Base-by-base conservation (phyloP, 192 early-diverging fungal species). In the Coemansia sp. region DNA sequence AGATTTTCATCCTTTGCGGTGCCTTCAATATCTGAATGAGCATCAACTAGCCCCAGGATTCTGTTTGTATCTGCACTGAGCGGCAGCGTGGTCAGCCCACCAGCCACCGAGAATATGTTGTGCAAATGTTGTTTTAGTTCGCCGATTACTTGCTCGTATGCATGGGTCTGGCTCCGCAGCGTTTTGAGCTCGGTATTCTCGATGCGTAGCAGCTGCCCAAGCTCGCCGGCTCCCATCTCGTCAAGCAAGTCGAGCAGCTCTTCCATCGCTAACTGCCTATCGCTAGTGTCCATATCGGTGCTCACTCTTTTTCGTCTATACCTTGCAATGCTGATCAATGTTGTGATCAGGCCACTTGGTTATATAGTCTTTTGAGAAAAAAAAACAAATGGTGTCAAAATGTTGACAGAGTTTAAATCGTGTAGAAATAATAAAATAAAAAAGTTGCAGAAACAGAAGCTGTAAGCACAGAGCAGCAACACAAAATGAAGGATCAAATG, bases 71-170 rank as follows among this genome's bases (percentile, higher is more conserved):
- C 10, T 3, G 51, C 49, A 0, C 70, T 72, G 5, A 79, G 61
- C 7, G 70, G 67, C 29, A 73, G 63, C 42, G 55, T 56, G 4
- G 55, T 20, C 29, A 78, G 45, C 2, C 75, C 75, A n/a, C 75
- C 75, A 26, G 53, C 75, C 1, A 51, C 63, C 2, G 63, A 31
- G 30, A 62, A 72, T n/a, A 68, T 66, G 18, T 60, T 65, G 56
- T 70, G 45, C 33, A 79, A 40, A 43, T 79, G 67, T n/a, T 23
- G 18, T n/a, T 42, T 63, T 6, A 74, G 64, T 60, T 79, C 77
- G 3, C 28, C 15, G 15, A 71, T 40, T 2, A 61, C 71, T 0
- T 23, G 34, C 34, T 79, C 46, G 42, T 74, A 70, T 5, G 28
- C 35, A 5, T 31, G 61, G 2, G 29, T 13, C 25, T 45, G 59